Evolutionary conservation across 306 rosid species (phyloP).

Genomic region (Sphenostylis stenocarpa): DNA sequence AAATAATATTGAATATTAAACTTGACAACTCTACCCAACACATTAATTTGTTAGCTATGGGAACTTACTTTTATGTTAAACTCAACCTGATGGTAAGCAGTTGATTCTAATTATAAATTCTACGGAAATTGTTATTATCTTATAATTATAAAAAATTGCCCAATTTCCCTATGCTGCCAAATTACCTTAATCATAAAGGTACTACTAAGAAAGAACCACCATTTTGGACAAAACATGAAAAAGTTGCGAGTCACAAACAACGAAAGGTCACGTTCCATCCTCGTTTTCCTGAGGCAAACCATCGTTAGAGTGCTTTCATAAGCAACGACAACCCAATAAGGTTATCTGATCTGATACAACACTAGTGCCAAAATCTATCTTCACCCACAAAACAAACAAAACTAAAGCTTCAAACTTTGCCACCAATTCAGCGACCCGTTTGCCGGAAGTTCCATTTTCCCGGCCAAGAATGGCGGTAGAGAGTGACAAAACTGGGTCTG

Average conservation of each 20-base stretch:
- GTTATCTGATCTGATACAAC: constrained; percentile 20
- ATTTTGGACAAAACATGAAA: constrained; percentile 41
- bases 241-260: constrained; percentile 25
- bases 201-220: constrained; percentile 45
- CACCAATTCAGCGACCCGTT: constrained; percentile 29
- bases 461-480: constrained; percentile 60
- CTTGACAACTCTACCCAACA: too few species aligned
- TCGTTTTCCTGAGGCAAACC: constrained; percentile 34
- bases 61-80: neutral
- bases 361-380: constrained; percentile 18
- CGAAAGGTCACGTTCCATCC: constrained; percentile 51
- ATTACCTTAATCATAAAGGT: constrained; percentile 20
- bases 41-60: neutral
- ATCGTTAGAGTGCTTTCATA: constrained; percentile 39
- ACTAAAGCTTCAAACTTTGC: constrained; percentile 31
- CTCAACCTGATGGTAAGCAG: neutral
- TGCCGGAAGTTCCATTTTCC: constrained; percentile 27
- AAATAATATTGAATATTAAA: too few species aligned
- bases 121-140: neutral
- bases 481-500: constrained; percentile 55
- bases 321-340: constrained; percentile 29
- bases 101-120: neutral
- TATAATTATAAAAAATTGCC: neutral
- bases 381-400: constrained; percentile 24
- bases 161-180: neutral